Evolutionary conservation across 1,284 basidiomycete genomes (phyloP).

Genomic region (Xanthoconium separans): DNA sequence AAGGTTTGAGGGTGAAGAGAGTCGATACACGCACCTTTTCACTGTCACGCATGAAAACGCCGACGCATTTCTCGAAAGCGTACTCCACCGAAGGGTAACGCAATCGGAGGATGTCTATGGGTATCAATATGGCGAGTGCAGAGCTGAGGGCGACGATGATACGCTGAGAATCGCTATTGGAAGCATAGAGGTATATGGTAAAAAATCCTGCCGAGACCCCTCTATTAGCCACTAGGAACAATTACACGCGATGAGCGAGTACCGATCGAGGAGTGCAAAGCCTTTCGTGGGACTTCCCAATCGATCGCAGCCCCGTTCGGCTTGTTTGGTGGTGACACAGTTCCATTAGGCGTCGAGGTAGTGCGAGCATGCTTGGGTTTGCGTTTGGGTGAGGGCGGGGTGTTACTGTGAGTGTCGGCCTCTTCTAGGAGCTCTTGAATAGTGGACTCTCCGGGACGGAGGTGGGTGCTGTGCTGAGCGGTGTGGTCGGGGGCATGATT

Average conservation of each 20-base stretch:
- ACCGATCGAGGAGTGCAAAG: conserved; percentile 91
- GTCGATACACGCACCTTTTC: conserved; percentile 61
- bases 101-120: conserved; percentile 80
- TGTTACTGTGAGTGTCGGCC: conserved; percentile 4
- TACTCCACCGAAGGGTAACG: conserved; percentile 67
- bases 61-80: conserved; percentile 76
- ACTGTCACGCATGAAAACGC: conserved; percentile 92
- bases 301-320: conserved; percentile 35
- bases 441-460: conserved; percentile 5
- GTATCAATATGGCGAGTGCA: conserved; percentile 69
- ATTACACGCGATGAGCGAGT: neutral
- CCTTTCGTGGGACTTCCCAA: conserved; percentile 91
- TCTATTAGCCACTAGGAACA: conserved; percentile 1
- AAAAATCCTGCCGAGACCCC: conserved; percentile 64
- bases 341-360: conserved; percentile 8
- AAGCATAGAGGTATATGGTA: conserved; percentile 74
- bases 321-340: conserved; percentile 12
- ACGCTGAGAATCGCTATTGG: conserved; percentile 50
- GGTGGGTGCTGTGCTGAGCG: neutral
- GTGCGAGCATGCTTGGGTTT: conserved; percentile 17
- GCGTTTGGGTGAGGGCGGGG: conserved; percentile 15
- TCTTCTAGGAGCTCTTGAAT: conserved; percentile 21
- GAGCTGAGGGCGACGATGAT: conserved; percentile 68
- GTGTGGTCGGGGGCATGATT: conserved; percentile 3
- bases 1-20: neutral